phyloP scores from a whole-genome alignment of 2,329 filamentous ascomycete genomes.

The Nigrospora osmanthi region DNA sequence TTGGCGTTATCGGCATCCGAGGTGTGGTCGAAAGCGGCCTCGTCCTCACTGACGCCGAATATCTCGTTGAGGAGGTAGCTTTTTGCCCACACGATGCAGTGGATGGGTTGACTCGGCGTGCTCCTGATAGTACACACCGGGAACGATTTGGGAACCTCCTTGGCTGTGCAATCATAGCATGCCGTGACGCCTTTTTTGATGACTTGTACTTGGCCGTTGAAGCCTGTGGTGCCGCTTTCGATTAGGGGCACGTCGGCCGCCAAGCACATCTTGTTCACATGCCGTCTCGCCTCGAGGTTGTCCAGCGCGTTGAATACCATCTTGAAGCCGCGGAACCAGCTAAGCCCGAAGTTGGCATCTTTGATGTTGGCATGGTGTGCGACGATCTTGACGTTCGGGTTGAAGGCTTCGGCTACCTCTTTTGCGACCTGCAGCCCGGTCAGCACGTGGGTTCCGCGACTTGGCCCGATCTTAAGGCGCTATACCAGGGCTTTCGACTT shows the following conservation, averaged over 20 bases:
- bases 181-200: constrained; percentile 89
- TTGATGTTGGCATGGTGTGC: constrained; percentile 96
- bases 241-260: constrained; percentile 85
- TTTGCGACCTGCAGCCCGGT: constrained; percentile 65
- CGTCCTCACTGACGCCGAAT: constrained; percentile 86
- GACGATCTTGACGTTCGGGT: constrained; percentile 76
- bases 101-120: constrained; percentile 91
- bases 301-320: constrained; percentile 96
- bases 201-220: constrained; percentile 95
- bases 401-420: constrained; percentile 84
- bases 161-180: constrained; percentile 91
- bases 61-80: constrained; percentile 93
- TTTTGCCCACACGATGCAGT: constrained; percentile 98
- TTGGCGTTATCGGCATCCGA: constrained; percentile 74
- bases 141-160: constrained; percentile 85
- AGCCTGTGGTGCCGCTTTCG: constrained; percentile 95
- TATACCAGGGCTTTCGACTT: constrained; percentile 87
- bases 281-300: constrained; percentile 85
- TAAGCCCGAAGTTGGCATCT: constrained; percentile 74
- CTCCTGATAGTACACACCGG: constrained; percentile 96
- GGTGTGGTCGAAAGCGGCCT: constrained; percentile 71
- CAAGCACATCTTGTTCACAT: constrained; percentile 97
- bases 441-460: constrained; percentile 8
- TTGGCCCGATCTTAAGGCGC: constrained; percentile 13
- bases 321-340: constrained; percentile 78